Conservation (phyloP, 108 stramenopile genomes). For the Poteriospumella lacustris region DNA sequence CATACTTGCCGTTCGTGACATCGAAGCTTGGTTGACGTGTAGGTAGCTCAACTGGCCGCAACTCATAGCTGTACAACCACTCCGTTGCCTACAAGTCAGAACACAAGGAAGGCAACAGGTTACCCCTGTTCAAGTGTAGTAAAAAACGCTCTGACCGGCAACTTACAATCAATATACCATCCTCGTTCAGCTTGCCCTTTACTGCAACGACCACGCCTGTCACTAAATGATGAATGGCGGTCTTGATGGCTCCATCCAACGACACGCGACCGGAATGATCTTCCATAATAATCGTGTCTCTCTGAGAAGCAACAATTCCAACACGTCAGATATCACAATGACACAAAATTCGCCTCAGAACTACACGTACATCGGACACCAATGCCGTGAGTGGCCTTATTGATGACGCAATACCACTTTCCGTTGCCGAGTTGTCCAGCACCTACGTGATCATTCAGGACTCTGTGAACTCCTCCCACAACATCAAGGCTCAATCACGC, state of each 20-base stretch:
- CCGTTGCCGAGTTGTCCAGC: too few species aligned
- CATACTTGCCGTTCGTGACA: neutral
- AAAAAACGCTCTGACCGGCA: neutral
- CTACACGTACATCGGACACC: too few species aligned
- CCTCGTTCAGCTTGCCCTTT: neutral
- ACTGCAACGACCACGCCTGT: slow-evolving; percentile 9
- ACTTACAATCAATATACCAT: neutral
- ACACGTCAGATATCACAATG: too few species aligned
- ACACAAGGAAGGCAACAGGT: neutral
- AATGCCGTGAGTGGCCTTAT: too few species aligned
- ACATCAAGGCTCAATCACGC: too few species aligned
- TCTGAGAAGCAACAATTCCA: neutral
- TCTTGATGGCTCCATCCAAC: neutral
- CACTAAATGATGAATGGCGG: neutral
- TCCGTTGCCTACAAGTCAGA: neutral
- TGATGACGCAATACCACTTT: too few species aligned
- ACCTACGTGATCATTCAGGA: too few species aligned
- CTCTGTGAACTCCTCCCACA: too few species aligned
- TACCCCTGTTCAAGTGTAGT: neutral
- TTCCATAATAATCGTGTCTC: neutral
- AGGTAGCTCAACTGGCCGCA: neutral
- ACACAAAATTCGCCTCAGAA: too few species aligned
- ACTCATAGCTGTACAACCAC: neutral
- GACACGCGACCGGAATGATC: neutral
- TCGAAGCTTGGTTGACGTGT: neutral